phyloP scores from a whole-genome alignment of 352 stramenopile genomes.

The Globisporangium nunn region DNA sequence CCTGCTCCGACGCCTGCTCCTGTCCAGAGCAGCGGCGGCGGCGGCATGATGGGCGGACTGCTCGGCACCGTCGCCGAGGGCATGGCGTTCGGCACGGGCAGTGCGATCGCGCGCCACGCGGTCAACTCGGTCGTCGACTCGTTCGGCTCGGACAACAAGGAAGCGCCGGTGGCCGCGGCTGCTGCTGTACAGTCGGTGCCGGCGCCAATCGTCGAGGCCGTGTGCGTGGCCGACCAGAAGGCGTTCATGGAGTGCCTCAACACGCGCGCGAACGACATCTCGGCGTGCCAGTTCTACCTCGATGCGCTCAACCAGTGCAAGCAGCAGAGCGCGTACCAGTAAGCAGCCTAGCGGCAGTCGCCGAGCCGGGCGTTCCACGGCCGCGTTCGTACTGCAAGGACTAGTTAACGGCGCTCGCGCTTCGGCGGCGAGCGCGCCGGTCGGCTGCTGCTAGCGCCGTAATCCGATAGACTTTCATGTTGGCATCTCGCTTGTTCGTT shows the following conservation, averaged over 20 bases:
- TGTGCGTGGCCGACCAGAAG: constrained; percentile 63
- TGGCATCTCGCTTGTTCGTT: background rate
- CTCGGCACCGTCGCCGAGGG: constrained; percentile 93
- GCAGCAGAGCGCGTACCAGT: constrained; percentile 58
- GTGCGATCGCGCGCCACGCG: constrained; percentile 90
- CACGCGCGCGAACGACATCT: constrained; percentile 69
- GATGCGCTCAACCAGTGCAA: constrained; percentile 82
- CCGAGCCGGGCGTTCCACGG: background rate
- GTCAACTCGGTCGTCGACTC: constrained; percentile 62
- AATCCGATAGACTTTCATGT: no score
- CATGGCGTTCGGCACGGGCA: constrained; percentile 96
- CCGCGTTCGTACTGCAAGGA: no score
- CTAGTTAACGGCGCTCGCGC: no score
- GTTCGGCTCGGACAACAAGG: constrained; percentile 49
- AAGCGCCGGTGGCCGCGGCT: constrained; percentile 1
- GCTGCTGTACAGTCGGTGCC: constrained; percentile 1
- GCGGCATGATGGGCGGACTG: constrained; percentile 89
- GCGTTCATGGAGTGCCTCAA: constrained; percentile 78
- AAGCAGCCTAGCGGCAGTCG: constrained; percentile 5
- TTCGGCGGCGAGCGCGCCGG: no score
- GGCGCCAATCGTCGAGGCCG: constrained; percentile 13
- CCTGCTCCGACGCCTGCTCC: constrained; percentile 21
- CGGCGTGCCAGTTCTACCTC: constrained; percentile 81
- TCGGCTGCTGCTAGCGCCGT: no score
- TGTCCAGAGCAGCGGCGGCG: constrained; percentile 19